These are phyloP conservation scores for Teratosphaeria destructans DNA, from an alignment of 2,329 filamentous ascomycete species.

Conservation along the genomic window DNA sequence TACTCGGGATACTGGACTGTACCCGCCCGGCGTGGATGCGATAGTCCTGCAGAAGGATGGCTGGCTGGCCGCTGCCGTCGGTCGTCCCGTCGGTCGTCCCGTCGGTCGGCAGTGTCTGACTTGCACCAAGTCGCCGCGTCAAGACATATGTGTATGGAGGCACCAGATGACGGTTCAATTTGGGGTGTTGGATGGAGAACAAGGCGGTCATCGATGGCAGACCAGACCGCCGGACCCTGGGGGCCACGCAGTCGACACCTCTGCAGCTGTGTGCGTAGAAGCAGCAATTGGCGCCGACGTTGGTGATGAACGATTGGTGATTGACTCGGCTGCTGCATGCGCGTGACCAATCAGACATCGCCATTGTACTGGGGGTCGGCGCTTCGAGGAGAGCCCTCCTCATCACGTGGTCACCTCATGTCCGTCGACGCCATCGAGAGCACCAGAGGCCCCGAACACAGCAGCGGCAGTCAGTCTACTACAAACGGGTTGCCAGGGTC, in stretches of 20 bases:
- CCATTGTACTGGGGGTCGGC: background rate
- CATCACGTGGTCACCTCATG: background rate
- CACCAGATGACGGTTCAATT: no score
- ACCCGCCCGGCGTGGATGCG: background rate
- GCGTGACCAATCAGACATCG: background rate
- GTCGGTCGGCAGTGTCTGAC: background rate
- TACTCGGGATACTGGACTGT: background rate
- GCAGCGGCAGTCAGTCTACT: background rate
- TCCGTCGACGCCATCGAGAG: background rate
- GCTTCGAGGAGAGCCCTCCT: background rate
- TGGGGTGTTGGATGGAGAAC: no score
- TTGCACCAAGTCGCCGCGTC: no score
- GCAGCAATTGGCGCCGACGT: background rate
- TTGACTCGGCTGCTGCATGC: background rate
- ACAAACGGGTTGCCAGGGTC: slow-evolving; percentile 21
- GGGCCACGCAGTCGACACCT: background rate
- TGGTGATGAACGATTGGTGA: background rate
- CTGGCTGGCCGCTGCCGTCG: background rate
- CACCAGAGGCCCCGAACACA: background rate
- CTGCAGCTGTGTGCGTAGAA: background rate
- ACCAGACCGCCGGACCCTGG: background rate
- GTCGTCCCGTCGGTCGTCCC: no score
- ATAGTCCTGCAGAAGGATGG: background rate
- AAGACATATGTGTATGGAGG: no score
- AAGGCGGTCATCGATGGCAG: background rate